A percentile compares a stretch with the other conserved stretches of the same genome.
phyloP scores from a whole-genome alignment of 108 stramenopile genomes.

The Fistulifera pelliculosa region DNA sequence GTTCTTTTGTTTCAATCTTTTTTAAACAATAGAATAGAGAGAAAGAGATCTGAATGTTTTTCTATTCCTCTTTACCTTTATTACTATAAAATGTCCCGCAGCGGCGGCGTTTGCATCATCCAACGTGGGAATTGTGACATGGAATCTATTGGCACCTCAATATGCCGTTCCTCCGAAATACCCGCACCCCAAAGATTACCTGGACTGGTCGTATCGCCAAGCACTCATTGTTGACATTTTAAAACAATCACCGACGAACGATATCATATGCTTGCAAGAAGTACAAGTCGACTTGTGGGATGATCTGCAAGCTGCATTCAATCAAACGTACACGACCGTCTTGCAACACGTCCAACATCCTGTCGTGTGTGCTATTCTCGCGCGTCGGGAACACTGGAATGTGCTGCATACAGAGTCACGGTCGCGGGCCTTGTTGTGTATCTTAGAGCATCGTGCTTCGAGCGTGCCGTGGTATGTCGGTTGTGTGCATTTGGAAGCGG shows the following conservation, averaged over 20 bases:
- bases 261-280: conserved; percentile 58
- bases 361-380: conserved; percentile 24
- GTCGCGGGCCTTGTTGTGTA: conserved; percentile 23
- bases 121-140: conserved; percentile 8
- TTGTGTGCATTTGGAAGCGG: conserved; percentile 40
- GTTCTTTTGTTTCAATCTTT: too few species aligned
- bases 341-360: conserved; percentile 31
- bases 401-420: conserved; percentile 24
- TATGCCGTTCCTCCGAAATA: conserved; percentile 21
- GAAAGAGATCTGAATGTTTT: too few species aligned
- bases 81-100: too few species aligned
- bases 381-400: neutral
- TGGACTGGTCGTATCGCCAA: conserved; percentile 32
- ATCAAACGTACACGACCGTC: conserved; percentile 11
- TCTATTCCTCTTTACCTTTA: too few species aligned
- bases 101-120: neutral
- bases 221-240: conserved; percentile 18
- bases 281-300: conserved; percentile 32
- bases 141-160: conserved; percentile 34
- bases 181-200: conserved; percentile 13
- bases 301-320: conserved; percentile 9
- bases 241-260: conserved; percentile 10
- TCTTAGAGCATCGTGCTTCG: conserved; percentile 6
- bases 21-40: too few species aligned
- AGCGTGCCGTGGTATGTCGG: conserved; percentile 16